A percentile compares a stretch with the other conserved stretches of the same genome.
Evolutionary conservation across 2,329 filamentous ascomycete genomes (phyloP).

Genomic region (Allantophomopsis lycopodina): DNA sequence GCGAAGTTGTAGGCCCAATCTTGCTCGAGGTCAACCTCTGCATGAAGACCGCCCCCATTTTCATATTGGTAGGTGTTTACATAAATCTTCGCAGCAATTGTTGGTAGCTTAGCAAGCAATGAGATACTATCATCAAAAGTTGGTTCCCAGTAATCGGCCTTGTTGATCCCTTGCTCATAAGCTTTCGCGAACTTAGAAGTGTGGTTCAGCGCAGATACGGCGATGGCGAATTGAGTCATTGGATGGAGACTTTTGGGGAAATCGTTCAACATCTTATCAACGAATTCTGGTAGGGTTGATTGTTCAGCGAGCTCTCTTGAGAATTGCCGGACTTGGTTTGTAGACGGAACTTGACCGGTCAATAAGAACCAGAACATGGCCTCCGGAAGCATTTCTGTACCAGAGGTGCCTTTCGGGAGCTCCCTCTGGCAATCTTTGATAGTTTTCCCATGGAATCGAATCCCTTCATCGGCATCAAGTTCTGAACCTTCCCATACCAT

Average conservation of each 20-base stretch:
- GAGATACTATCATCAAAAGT: conserved; percentile 93
- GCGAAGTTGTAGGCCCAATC: conserved; percentile 99
- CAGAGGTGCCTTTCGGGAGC: conserved; percentile 81
- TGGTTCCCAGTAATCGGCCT: conserved; percentile 97
- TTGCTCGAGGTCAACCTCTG: conserved; percentile 66
- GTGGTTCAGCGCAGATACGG: conserved; percentile 90
- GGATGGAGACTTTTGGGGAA: conserved; percentile 88
- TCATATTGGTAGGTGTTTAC: conserved; percentile 61
- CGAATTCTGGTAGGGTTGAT: conserved; percentile 67
- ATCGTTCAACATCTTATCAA: conserved; percentile 75
- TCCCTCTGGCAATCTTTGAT: conserved; percentile 96
- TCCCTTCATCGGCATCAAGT: conserved; percentile 90
- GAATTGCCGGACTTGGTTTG: conserved; percentile 66
- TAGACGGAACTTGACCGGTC: conserved; percentile 81
- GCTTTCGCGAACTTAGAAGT: conserved; percentile 87
- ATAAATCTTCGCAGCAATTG: conserved; percentile 95
- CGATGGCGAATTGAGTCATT: conserved; percentile 96
- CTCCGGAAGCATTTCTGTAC: conserved; percentile 96
- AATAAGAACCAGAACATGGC: conserved; percentile 99
- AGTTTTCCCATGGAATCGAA: conserved; percentile 92
- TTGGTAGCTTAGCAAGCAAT: conserved; percentile 88
- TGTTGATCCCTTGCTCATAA: conserved; percentile 82
- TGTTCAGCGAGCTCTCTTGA: conserved; percentile 81
- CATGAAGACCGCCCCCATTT: conserved; percentile 54
- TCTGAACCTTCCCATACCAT: conserved; percentile 99